Percentiles rank a stretch among this genome's conserved stretches.
Conservation (phyloP, 2,329 filamentous ascomycete species). For the Botryotinia narcissicola region DNA sequence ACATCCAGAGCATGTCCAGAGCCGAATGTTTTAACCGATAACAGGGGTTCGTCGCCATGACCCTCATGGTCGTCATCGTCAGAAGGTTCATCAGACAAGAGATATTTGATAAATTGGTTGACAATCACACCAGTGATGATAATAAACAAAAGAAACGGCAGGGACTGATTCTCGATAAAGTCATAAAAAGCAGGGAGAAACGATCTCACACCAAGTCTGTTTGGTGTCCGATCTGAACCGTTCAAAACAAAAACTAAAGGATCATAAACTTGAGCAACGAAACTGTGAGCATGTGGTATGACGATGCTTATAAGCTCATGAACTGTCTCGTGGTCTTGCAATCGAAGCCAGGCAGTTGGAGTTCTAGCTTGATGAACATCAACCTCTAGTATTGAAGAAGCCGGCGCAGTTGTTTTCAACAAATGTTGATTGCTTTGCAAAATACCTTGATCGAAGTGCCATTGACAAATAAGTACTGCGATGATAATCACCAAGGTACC, state of each 20-base stretch:
- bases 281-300: constrained; percentile 68
- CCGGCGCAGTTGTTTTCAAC: background rate
- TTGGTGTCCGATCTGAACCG: constrained; percentile 62
- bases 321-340: constrained; percentile 78
- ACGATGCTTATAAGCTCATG: constrained; percentile 73
- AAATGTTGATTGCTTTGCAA: constrained; percentile 32
- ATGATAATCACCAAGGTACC: constrained; percentile 71
- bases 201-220: constrained; percentile 44
- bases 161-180: constrained; percentile 59
- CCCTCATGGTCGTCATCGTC: constrained; percentile 47
- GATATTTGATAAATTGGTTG: constrained; percentile 69
- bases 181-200: constrained; percentile 63
- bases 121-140: constrained; percentile 63
- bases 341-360: constrained; percentile 71
- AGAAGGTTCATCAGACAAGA: constrained; percentile 60
- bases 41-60: constrained; percentile 47
- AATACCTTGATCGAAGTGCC: constrained; percentile 64
- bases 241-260: constrained; percentile 71
- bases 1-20: constrained; percentile 69
- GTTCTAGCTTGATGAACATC: constrained; percentile 71
- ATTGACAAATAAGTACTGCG: constrained; percentile 71
- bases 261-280: constrained; percentile 71
- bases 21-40: constrained; percentile 60
- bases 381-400: constrained; percentile 47
- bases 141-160: constrained; percentile 60